These are phyloP conservation scores for Recurvomyces mirabilis DNA, from an alignment of 495 filamentous ascomycete species.

Conservation along the genomic window DNA sequence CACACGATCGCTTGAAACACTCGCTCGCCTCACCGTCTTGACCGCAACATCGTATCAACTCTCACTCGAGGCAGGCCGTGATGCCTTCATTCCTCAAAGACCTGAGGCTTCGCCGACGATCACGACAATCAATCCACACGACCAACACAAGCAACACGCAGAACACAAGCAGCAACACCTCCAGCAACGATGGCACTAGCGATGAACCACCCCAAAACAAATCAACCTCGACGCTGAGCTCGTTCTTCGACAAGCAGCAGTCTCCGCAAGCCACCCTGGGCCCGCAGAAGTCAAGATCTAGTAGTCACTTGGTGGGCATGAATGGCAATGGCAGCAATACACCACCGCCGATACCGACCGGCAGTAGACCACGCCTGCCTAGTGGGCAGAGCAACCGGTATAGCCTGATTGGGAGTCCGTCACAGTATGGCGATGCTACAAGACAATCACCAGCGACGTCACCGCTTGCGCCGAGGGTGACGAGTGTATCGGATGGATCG, in stretches of 20 bases:
- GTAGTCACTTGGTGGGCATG: constrained; percentile 41
- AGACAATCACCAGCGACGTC: constrained; percentile 45
- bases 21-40: too few relatives aligned
- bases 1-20: too few relatives aligned
- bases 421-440: constrained; percentile 39
- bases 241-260: constrained; percentile 39
- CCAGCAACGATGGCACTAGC: constrained; percentile 16
- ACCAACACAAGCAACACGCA: constrained; percentile 41
- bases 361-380: constrained; percentile 20
- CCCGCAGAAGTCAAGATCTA: constrained; percentile 41
- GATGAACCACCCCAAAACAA: constrained; percentile 37
- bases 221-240: constrained; percentile 56
- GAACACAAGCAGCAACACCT: constrained; percentile 32
- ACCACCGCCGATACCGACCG: constrained; percentile 28
- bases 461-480: constrained; percentile 63
- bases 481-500: constrained; percentile 65
- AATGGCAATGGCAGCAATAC: constrained; percentile 36
- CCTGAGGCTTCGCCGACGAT: constrained; percentile 46
- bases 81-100: constrained; percentile 61
- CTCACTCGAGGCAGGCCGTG: too few relatives aligned
- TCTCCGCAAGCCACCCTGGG: constrained; percentile 52
- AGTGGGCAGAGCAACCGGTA: constrained; percentile 30
- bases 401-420: constrained; percentile 39
- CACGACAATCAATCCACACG: constrained; percentile 43
- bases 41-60: too few relatives aligned